Percentiles rank a stretch among this genome's conserved stretches.
phyloP scores from a whole-genome alignment of 352 stramenopile species.

The Phytophthora hybrid region DNA sequence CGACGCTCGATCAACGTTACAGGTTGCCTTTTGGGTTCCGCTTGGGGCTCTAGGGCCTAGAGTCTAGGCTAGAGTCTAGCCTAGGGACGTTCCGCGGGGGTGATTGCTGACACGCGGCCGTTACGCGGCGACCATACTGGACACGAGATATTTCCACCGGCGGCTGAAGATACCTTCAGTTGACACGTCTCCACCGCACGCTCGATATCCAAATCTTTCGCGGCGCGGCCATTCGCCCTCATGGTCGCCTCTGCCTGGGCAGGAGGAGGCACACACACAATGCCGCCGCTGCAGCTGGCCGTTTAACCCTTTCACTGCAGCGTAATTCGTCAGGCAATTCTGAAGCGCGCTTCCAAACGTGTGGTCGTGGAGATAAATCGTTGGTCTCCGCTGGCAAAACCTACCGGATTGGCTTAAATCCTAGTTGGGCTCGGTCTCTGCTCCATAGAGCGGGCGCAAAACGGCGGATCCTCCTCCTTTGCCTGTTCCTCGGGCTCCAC shows the following conservation, averaged over 20 bases:
- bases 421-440: slow-evolving; percentile 1
- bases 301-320: slow-evolving; percentile 18
- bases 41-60: background rate
- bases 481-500: slow-evolving; percentile 22
- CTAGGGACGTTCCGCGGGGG: background rate
- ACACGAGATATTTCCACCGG: background rate
- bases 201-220: slow-evolving; percentile 6
- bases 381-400: slow-evolving; percentile 16
- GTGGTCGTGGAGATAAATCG: slow-evolving; percentile 2
- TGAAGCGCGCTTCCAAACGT: slow-evolving; percentile 12
- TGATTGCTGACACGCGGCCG: slow-evolving; percentile 15
- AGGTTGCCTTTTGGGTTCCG: slow-evolving; percentile 1
- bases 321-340: slow-evolving; percentile 7
- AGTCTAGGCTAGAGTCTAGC: too few species aligned
- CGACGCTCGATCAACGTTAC: background rate
- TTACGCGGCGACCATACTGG: slow-evolving; percentile 5
- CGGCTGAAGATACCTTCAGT: slow-evolving; percentile 11
- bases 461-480: slow-evolving; percentile 29
- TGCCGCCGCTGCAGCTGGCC: background rate
- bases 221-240: background rate
- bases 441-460: background rate
- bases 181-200: slow-evolving; percentile 11
- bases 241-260: background rate
- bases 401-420: slow-evolving; percentile 12
- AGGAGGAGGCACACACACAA: background rate